phyloP scores from a whole-genome alignment of 805 yeast species.

The Kuraishia borneana region DNA sequence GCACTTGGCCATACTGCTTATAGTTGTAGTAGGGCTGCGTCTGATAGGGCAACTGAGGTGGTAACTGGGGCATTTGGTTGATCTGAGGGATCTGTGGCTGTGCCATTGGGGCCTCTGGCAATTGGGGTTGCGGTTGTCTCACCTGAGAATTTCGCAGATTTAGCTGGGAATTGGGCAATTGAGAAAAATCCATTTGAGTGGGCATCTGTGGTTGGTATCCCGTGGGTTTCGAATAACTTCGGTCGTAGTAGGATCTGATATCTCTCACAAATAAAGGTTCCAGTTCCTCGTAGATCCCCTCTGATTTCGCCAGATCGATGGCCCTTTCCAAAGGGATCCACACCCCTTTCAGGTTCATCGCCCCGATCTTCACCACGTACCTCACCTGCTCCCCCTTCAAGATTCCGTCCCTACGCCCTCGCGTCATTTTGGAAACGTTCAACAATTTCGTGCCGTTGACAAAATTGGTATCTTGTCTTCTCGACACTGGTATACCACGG shows the following conservation, averaged over 20 bases:
- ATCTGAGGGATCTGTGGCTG: no score
- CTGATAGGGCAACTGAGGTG: no score
- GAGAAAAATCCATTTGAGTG: no score
- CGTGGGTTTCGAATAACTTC: no score
- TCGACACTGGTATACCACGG: constrained; percentile 52
- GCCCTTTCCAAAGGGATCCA: constrained; percentile 88
- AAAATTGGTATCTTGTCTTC: constrained; percentile 65
- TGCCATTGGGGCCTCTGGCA: no score
- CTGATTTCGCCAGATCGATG: constrained; percentile 68
- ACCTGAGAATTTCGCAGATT: no score
- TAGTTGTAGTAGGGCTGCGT: no score
- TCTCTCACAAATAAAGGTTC: constrained; percentile 68
- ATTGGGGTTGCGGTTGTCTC: no score
- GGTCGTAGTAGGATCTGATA: constrained; percentile 32
- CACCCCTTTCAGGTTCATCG: constrained; percentile 82
- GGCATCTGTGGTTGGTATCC: no score
- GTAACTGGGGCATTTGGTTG: no score
- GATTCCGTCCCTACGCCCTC: constrained; percentile 71
- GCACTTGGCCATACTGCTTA: no score
- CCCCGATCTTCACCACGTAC: constrained; percentile 77
- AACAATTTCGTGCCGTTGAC: constrained; percentile 61
- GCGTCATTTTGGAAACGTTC: constrained; percentile 63
- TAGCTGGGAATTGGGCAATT: no score
- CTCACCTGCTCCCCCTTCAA: constrained; percentile 66
- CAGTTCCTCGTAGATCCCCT: constrained; percentile 56